Conservation (phyloP, 768 basidiomycete species). For the Gymnopilus dilepis region DNA sequence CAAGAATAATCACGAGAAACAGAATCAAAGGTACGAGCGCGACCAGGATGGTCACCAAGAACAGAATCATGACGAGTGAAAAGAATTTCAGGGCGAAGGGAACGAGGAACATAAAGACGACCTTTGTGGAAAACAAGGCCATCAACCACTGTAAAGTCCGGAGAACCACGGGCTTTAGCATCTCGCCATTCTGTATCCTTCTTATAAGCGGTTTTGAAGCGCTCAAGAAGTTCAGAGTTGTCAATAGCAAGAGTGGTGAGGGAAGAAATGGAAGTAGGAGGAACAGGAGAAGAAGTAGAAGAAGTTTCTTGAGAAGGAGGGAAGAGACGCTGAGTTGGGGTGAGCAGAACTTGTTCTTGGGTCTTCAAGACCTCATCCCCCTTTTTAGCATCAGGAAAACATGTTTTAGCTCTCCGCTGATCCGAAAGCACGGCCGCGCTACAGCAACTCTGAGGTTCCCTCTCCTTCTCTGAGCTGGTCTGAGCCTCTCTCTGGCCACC, state of each 20-base stretch:
- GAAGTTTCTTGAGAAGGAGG: conserved; percentile 22
- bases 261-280: conserved; percentile 29
- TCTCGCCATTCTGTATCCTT: conserved; percentile 31
- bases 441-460: too few relatives aligned
- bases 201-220: conserved; percentile 28
- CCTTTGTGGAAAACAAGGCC: conserved; percentile 31
- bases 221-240: conserved; percentile 30
- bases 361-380: conserved; percentile 27
- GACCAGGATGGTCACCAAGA: conserved; percentile 39
- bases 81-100: conserved; percentile 36
- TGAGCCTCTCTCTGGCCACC: too few relatives aligned
- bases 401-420: too few relatives aligned
- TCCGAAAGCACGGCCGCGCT: too few relatives aligned
- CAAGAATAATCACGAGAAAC: too few relatives aligned
- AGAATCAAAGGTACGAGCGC: conserved; percentile 29
- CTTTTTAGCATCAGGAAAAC: too few relatives aligned
- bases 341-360: conserved; percentile 35
- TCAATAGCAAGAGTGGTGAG: conserved; percentile 31
- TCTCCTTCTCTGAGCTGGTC: too few relatives aligned
- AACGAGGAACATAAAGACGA: conserved; percentile 34
- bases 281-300: conserved; percentile 24
- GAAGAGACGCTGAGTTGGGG: conserved; percentile 31
- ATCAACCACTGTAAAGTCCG: conserved; percentile 23
- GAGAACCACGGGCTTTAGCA: conserved; percentile 22
- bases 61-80: conserved; percentile 40